Base-by-base conservation (phyloP, 2,329 filamentous ascomycete genomes). In the Phialemoniopsis sp. region DNA sequence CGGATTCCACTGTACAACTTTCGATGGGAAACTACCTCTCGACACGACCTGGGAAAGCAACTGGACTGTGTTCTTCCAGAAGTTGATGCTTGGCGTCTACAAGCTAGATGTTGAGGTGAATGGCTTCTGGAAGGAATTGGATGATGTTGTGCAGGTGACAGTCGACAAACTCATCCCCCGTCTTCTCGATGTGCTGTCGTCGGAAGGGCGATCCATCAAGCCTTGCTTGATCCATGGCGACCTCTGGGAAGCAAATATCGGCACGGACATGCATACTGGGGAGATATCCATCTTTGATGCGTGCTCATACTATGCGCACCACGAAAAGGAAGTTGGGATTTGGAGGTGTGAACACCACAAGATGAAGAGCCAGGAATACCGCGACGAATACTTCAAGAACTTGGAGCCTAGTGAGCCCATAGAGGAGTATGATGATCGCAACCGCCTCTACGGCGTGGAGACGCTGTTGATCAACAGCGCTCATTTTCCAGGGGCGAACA, bases 201-300 rank as follows among this genome's bases (percentile, higher is more conserved):
- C 39, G 2, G 43, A 54, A 0, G 57, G 55, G 3, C 36, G 52
- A 2, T 31, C 19, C 2, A 37, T 62, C 10, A 54, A 51, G 29
- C 58, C 58, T 1, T 47, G 46, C 18, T 46, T 67, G 28, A 58
- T 65, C 14, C 63, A 67, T 42, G 65, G 63, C 2, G 60, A 68
- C 47, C 48, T 67, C 3, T 70, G 62, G 64, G 57, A 68, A 36
- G 57, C 53, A 3, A 70, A 70, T 43, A 51, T 55, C 4, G 63
- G 62, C 3, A 57, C 55, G 13, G 49, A 56, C 29, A 40, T 37
- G 4, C 38, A 51, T 8, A 65, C 52, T 0, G 54, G 51, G 1
- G 36, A 58, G 1, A 46, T 56, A 12, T 39, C 59, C 16, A 46
- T 68, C 4, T 68, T 66, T 39, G 65, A 69, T 40, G 54, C 60